A percentile compares a stretch with the other conserved stretches of the same genome.
These are phyloP conservation scores for Lyophyllum atratum DNA, from an alignment of 768 basidiomycete genomes.

Conservation along the genomic window DNA sequence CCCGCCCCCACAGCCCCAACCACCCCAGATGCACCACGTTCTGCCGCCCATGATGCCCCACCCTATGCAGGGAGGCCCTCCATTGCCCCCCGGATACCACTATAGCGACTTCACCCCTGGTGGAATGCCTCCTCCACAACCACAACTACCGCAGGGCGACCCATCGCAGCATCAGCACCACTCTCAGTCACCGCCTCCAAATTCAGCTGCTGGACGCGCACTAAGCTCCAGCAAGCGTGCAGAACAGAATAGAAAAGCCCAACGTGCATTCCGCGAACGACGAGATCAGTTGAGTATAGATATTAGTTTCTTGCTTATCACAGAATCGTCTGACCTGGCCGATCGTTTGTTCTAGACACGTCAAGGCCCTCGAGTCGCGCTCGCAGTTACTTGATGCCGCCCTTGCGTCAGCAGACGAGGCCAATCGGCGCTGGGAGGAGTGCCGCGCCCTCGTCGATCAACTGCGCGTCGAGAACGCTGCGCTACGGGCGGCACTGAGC, in stretches of 20 bases:
- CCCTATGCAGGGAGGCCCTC: constrained; percentile 35
- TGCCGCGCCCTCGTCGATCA: constrained; percentile 89
- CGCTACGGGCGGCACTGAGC: constrained; percentile 69
- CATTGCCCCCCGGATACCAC: constrained; percentile 50
- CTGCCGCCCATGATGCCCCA: constrained; percentile 59
- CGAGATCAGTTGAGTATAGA: constrained; percentile 74
- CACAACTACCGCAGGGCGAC: constrained; percentile 20
- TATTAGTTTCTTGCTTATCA: constrained; percentile 5
- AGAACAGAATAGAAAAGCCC: constrained; percentile 93
- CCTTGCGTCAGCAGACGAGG: constrained; percentile 83
- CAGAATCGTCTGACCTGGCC: constrained; percentile 13
- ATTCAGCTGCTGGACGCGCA: constrained; percentile 44
- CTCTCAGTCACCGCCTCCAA: constrained; percentile 29
- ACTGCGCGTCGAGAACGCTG: constrained; percentile 81
- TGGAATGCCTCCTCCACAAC: constrained; percentile 43
- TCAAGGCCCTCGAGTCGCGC: constrained; percentile 84
- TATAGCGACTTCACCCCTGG: constrained; percentile 59
- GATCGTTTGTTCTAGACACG: constrained; percentile 54
- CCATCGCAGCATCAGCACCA: constrained; percentile 30
- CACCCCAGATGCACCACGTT: constrained; percentile 47
- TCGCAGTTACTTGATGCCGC: constrained; percentile 86
- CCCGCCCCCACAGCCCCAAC: constrained; percentile 30
- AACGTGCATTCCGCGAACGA: constrained; percentile 88
- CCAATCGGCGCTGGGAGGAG: constrained; percentile 88
- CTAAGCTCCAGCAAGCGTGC: constrained; percentile 85